A percentile compares a stretch with the other conserved stretches of the same genome.
Evolutionary conservation across 352 stramenopile genomes (phyloP).

Genomic region (Pythium myriotylum): DNA sequence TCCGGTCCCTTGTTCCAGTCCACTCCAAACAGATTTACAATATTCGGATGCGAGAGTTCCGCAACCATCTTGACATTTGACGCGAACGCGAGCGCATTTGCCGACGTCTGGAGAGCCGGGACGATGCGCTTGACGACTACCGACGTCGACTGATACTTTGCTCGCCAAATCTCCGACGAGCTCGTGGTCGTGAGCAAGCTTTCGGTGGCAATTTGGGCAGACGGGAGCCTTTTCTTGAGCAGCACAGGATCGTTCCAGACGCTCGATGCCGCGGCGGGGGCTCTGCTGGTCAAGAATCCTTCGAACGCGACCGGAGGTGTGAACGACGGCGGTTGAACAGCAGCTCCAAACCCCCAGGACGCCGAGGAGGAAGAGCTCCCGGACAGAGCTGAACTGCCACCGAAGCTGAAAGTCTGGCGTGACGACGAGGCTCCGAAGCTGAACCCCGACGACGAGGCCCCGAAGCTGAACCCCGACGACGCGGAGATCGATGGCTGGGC

Average conservation of each 20-base stretch:
- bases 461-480: too few relatives aligned
- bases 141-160: constrained; percentile 60
- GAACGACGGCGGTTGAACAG: not conserved
- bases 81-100: constrained; percentile 54
- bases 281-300: not conserved
- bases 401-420: too few relatives aligned
- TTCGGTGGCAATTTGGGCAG: not conserved
- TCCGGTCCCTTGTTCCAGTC: constrained; percentile 62
- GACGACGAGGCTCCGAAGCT: too few relatives aligned
- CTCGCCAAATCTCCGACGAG: constrained; percentile 55
- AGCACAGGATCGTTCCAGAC: constrained; percentile 3
- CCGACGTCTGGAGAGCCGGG: constrained; percentile 52
- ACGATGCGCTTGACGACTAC: constrained; percentile 68
- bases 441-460: too few relatives aligned
- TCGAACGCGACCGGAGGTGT: not conserved
- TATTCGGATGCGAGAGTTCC: constrained; percentile 60
- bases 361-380: too few relatives aligned
- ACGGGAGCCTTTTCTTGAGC: not conserved
- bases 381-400: too few relatives aligned
- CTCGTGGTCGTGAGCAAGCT: not conserved
- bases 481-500: too few relatives aligned
- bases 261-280: not conserved
- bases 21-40: constrained; percentile 67
- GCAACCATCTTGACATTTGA: constrained; percentile 61
- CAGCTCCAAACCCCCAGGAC: too few relatives aligned